Conservation (phyloP, 2,329 filamentous ascomycete genomes). For the Falciphora oryzae region DNA sequence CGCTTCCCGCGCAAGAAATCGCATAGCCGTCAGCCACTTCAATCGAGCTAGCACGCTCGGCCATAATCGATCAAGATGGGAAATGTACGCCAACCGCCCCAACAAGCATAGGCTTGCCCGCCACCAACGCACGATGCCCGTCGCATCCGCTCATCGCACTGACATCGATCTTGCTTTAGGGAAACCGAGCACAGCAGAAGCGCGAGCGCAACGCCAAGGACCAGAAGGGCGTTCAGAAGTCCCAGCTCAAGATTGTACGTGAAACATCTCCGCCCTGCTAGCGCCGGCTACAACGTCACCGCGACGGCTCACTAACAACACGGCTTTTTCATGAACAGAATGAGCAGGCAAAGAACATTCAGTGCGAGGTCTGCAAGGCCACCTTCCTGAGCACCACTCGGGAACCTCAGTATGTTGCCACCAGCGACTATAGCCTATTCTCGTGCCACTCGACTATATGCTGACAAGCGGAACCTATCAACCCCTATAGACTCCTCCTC, state of each 20-base stretch:
- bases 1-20: not conserved
- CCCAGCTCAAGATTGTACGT: constrained; percentile 63
- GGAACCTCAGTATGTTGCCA: constrained; percentile 54
- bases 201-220: constrained; percentile 67
- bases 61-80: constrained; percentile 5
- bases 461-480: constrained; percentile 10
- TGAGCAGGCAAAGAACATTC: constrained; percentile 66
- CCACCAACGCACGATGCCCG: too few species aligned
- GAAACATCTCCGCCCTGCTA: not conserved
- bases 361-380: constrained; percentile 71
- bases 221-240: constrained; percentile 50
- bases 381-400: constrained; percentile 75
- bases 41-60: not conserved
- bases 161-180: not conserved
- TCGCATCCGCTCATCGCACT: not conserved
- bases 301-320: not conserved
- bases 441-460: constrained; percentile 1
- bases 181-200: constrained; percentile 43
- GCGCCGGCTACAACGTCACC: not conserved
- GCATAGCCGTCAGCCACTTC: not conserved
- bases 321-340: constrained; percentile 46
- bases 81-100: constrained; percentile 6
- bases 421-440: constrained; percentile 4
- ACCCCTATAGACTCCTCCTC: constrained; percentile 50
- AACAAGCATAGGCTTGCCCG: constrained; percentile 1